Base-by-base conservation (phyloP, 768 basidiomycete species). In the Agaricus bisporus region DNA sequence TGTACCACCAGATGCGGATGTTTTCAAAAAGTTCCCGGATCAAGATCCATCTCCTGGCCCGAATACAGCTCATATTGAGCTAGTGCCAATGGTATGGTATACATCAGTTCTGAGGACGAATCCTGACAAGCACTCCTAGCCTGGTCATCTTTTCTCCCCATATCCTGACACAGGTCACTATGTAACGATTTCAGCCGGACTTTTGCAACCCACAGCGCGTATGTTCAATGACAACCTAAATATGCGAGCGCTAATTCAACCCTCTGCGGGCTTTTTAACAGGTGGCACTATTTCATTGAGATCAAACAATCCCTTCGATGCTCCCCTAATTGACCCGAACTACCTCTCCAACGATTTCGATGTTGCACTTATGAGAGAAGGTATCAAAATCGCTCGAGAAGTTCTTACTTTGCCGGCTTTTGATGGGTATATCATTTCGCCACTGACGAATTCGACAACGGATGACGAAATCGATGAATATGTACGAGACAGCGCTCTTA, bases 271-370 rank as follows among this genome's bases (percentile, higher is more conserved):
- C 15, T 14, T 15, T 1, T 20, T 4, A 22, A n/a, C 22, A 70
- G 69, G 66, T 42, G 70, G 70, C 14, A 54, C 59, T 14, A 41
- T 70, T 1, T 63, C 60, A 9, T 51, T 79, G 42, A 70, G 66
- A 43, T 73, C 75, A 11, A 70, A 65, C 14, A 63, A 71, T 57
- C 67, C 77, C 11, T 78, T 79, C 62, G 69, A 66, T 45, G 37
- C 64, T 20, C 79, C 80, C 0, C 32, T 66, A 9, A 79, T 82
- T 61, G 68, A 82, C 58, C 73, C 76, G 0, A 71, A 71, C 43
- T 72, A 76, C 65, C 68, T 76, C 28, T 57, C 29, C 43, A 57
- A 61, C n/a, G 58, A 56, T 2, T 64, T 65, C 41, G 71, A 70
- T 51, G 43, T 66, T 9, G 56, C 55, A 12, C 61, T 61, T 2